Evolutionary conservation across 352 stramenopile genomes (phyloP), one percentile per base, ranked within the genome.

Genomic region (Globisporangium radiosum): DNA sequence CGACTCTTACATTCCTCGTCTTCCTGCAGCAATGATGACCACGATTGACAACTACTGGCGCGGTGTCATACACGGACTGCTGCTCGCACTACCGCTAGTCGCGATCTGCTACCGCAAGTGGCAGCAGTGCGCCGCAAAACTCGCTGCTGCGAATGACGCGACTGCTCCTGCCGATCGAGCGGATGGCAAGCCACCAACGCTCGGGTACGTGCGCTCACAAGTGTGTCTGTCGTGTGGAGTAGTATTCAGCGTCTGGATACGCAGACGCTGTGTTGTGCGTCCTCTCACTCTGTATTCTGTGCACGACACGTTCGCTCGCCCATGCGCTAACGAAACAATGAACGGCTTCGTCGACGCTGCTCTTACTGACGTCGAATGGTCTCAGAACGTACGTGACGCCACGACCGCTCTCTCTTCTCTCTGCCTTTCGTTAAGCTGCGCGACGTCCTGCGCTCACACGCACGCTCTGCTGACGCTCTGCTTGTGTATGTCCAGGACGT

Each of bases 41-140:
- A 42, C 45, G 43, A 51, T 19, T 25, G 53, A 52, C 25, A 43
- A 44, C 42, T 87, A 87, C 60, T 84, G 71, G 72, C 77, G 72
- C 60, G 76, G 76, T 7, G 33, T 87, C 15, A 69, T 65, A 59
- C 74, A 87, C 50, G 76, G 76, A 0, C 55, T 87, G 42, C 59
- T 87, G 60, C 65, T 87, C 13, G 64, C 73, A 60, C 58, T 82
- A 33, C 76, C 76, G 36, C 63, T 83, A n/a, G 45, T 80, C 1
- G 58, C 60, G 42, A 72, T 85, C 56, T 51, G 82, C 36, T 79
- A 79, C 51, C 71, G 71, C 40, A 80, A 82, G 57, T 84, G 72
- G 76, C 69, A 54, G 44, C 47, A 66, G 39, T 61, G 54, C 38
- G 58, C 33, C n/a, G 47, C 45, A 1, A 48, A 17, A 1, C 37